Evolutionary conservation across 805 yeast species (phyloP).

Genomic region (Starmera pachycereana): DNA sequence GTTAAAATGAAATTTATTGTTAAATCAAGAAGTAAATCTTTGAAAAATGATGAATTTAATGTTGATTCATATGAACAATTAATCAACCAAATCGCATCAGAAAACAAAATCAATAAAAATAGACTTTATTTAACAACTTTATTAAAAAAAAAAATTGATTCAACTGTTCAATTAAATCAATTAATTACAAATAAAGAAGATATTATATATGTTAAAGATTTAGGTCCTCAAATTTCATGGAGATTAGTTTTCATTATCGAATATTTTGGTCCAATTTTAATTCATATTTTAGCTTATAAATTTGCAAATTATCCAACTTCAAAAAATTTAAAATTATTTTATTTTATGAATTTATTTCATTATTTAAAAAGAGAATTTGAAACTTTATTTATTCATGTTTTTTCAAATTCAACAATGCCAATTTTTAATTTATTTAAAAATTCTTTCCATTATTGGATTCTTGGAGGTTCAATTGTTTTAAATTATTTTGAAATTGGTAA

Average conservation of each 20-base stretch:
- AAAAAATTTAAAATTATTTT: constrained; percentile 20
- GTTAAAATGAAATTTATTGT: constrained; percentile 36
- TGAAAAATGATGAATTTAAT: constrained; percentile 35
- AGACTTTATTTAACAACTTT: constrained; percentile 18
- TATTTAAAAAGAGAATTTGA: constrained; percentile 84
- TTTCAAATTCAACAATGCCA: constrained; percentile 92
- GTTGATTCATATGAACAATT: constrained; percentile 2
- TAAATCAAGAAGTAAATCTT: constrained; percentile 48
- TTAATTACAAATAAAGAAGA: constrained; percentile 9
- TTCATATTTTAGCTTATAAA: constrained; percentile 63
- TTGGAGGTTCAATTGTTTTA: constrained; percentile 56
- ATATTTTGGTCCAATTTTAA: constrained; percentile 79
- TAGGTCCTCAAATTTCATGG: constrained; percentile 93
- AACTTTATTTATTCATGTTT: constrained; percentile 73
- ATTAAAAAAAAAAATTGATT: too few relatives aligned
- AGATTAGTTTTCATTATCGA: constrained; percentile 81
- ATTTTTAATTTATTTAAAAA: constrained; percentile 78
- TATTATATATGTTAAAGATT: constrained; percentile 63
- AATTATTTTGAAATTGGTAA: constrained; percentile 47
- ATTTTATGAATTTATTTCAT: constrained; percentile 52
- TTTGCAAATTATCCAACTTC: constrained; percentile 17
- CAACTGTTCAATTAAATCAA: too few relatives aligned
- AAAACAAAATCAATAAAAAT: constrained; percentile 10
- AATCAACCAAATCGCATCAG: background rate
- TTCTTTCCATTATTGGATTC: constrained; percentile 86